Percentiles rank a stretch among this genome's conserved stretches.
Evolutionary conservation across 306 rosid species (phyloP).

Genomic region (Mimosa pudica): DNA sequence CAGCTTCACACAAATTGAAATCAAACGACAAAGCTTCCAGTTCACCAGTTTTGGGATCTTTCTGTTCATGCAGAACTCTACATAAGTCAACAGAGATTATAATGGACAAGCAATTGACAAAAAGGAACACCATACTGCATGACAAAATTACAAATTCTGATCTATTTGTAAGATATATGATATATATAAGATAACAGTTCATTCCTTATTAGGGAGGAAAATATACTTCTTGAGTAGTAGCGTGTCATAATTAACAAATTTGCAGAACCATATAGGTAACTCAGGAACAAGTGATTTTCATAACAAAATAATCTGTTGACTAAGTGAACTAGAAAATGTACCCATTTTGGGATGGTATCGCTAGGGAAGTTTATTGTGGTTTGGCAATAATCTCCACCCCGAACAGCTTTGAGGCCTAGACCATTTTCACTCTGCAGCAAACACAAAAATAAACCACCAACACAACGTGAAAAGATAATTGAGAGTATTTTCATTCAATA

Average conservation of each 20-base stretch:
- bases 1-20: slow-evolving; percentile 91
- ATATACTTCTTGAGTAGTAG: neutral
- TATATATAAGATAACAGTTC: slow-evolving; percentile 5
- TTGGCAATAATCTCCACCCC: slow-evolving; percentile 66
- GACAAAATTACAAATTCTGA: slow-evolving; percentile 1
- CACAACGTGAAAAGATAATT: neutral
- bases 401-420: slow-evolving; percentile 70
- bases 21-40: slow-evolving; percentile 85
- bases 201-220: slow-evolving; percentile 20
- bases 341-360: slow-evolving; percentile 95
- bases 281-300: neutral
- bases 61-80: slow-evolving; percentile 56
- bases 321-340: slow-evolving; percentile 39
- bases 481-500: neutral
- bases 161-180: slow-evolving; percentile 7
- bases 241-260: slow-evolving; percentile 25
- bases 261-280: slow-evolving; percentile 18
- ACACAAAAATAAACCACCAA: slow-evolving; percentile 10
- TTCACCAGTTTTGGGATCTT: slow-evolving; percentile 86
- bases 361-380: slow-evolving; percentile 68
- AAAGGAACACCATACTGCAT: neutral
- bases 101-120: neutral
- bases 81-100: slow-evolving; percentile 28
- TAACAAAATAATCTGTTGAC: slow-evolving; percentile 13
- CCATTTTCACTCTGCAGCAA: slow-evolving; percentile 84